These are phyloP conservation scores for Casuarina equisetifolia DNA, from an alignment of 306 rosid genomes.

Conservation along the genomic window DNA sequence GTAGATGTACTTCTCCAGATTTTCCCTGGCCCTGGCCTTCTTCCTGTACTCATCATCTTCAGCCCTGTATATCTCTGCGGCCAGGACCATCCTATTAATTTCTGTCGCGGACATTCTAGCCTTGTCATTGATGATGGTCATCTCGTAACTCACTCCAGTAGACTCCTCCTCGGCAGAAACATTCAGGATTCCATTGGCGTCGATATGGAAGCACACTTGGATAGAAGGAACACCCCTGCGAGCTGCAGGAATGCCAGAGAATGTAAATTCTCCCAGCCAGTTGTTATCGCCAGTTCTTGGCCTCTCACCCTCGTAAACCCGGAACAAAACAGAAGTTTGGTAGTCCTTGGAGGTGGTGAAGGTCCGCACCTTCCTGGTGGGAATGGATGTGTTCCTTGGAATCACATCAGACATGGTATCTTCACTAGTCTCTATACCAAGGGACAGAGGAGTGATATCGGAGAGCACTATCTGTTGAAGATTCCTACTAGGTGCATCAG, in stretches of 20 bases:
- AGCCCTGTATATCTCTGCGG: too few relatives aligned
- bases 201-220: neutral
- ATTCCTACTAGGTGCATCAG: neutral
- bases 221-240: neutral
- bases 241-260: constrained; percentile 25
- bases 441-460: constrained; percentile 26
- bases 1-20: too few relatives aligned
- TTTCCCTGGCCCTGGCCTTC: too few relatives aligned
- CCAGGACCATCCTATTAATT: too few relatives aligned
- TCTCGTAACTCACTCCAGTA: too few relatives aligned
- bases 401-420: constrained; percentile 8
- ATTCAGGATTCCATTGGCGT: too few relatives aligned
- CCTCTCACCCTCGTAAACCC: constrained; percentile 28
- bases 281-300: constrained; percentile 11
- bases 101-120: too few relatives aligned
- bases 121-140: too few relatives aligned
- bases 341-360: constrained; percentile 12
- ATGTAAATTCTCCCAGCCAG: constrained; percentile 22
- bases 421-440: neutral
- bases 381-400: constrained; percentile 22
- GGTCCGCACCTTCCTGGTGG: neutral
- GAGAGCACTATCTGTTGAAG: constrained; percentile 1
- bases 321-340: constrained; percentile 6
- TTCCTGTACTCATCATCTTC: too few relatives aligned
- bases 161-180: too few relatives aligned